Percentiles rank a stretch among this genome's conserved stretches.
Evolutionary conservation across 2,329 filamentous ascomycete species (phyloP).

Genomic region (Fusarium citri): DNA sequence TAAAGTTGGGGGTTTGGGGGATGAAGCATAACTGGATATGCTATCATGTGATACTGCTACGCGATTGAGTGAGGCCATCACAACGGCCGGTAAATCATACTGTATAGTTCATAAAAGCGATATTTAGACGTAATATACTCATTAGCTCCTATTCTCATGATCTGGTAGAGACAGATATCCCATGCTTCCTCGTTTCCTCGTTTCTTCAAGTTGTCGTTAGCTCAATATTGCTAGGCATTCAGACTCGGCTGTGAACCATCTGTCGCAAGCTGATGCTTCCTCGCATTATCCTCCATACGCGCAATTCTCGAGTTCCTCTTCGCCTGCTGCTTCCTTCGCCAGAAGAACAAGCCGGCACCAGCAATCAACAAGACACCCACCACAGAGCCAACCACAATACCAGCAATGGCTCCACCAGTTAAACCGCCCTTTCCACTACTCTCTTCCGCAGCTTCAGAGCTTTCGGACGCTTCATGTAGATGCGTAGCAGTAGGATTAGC

Average conservation of each 20-base stretch:
- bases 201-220: background rate
- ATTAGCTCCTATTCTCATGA: background rate
- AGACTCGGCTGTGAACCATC: conserved; percentile 13
- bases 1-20: background rate
- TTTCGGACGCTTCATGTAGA: background rate
- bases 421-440: conserved; percentile 58
- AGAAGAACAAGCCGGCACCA: conserved; percentile 69
- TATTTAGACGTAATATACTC: background rate
- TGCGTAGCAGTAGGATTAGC: conserved; percentile 33
- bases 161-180: background rate
- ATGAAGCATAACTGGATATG: background rate
- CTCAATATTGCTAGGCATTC: background rate
- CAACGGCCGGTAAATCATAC: background rate
- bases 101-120: background rate
- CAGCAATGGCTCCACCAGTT: conserved; percentile 79
- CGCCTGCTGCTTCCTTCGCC: conserved; percentile 46
- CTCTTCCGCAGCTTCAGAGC: conserved; percentile 2
- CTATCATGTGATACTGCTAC: background rate
- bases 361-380: conserved; percentile 70
- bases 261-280: conserved; percentile 31
- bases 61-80: background rate
- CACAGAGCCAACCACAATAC: conserved; percentile 77
- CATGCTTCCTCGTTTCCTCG: background rate
- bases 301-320: conserved; percentile 32
- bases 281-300: conserved; percentile 31